A percentile compares a stretch with the other conserved stretches of the same genome.
These are phyloP conservation scores for Tricholoma saponaceum DNA, from an alignment of 768 basidiomycete species.

Conservation along the genomic window DNA sequence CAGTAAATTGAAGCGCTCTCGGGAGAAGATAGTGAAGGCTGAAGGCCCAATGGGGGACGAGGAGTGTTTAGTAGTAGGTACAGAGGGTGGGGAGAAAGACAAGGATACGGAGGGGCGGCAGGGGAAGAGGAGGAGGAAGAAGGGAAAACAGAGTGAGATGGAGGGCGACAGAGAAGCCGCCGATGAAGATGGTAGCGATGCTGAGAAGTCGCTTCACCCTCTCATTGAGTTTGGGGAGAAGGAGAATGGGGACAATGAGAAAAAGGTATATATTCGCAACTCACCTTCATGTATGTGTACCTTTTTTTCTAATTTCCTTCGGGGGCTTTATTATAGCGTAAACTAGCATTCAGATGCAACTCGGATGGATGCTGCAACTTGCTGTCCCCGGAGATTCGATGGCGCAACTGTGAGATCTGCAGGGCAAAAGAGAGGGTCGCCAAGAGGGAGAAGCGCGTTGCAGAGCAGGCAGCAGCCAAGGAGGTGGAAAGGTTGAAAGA, in stretches of 20 bases:
- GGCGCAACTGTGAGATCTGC: constrained; percentile 48
- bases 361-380: constrained; percentile 41
- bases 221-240: neutral
- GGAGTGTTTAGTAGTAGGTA: neutral
- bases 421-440: constrained; percentile 30
- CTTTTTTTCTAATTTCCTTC: neutral
- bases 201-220: neutral
- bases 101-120: constrained; percentile 1
- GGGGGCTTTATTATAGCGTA: constrained; percentile 3
- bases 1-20: constrained; percentile 45
- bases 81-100: neutral
- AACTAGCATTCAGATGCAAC: constrained; percentile 27
- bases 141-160: neutral
- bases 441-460: constrained; percentile 16
- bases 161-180: neutral
- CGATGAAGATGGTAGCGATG: neutral
- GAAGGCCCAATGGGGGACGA: neutral
- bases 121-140: neutral
- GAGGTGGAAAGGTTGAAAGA: constrained; percentile 8
- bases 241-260: neutral
- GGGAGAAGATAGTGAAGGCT: constrained; percentile 41
- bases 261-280: constrained; percentile 7
- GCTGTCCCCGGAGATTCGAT: constrained; percentile 35
- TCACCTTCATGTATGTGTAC: neutral
- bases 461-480: neutral